Evolutionary conservation across 2,329 filamentous ascomycete species (phyloP), one percentile per base, ranked within the genome.

Genomic region (Helicocarpus griseus): DNA sequence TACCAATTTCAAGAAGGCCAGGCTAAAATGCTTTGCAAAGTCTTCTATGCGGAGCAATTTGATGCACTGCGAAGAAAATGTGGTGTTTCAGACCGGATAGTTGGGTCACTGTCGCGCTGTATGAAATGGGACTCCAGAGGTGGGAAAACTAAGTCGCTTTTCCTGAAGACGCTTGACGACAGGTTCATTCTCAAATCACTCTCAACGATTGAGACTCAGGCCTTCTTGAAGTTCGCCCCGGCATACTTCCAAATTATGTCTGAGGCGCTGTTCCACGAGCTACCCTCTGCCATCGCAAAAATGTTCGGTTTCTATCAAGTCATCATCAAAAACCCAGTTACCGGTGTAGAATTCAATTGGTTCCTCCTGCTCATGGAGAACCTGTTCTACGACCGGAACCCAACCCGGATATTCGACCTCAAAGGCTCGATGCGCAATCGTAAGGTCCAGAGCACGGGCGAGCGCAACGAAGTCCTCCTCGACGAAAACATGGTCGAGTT

Each of bases 401-500:
- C 90, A 0, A 91, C 87, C 28, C 83, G 93, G 39, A 90, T 90
- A 45, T 93, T 98, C 65, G 93, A 98, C 65, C 80, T 98, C 55
- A 98, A 98, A 66, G 93, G 93, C 1, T 95, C 89, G 7, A 98
- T 98, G 93, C 85, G 93, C 44, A 98, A 98, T 70, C 88, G 93
- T 62, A 96, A 95, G 66, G 95, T 97, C 43, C 85, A 97, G 64
- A 89, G 86, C 26, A 98, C 93, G 0, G 94, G 93, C 49, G 89
- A 97, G 69, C 87, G 91, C 57, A 93, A 97, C 59, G 93, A 98
- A 69, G 93, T 98, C 2, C 79, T 98, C 2, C 78, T 98, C 1
- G 93, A 98, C 63, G 94, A 98, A 65, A 98, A 98, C 69, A 93
- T 98, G 79, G 93, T 98, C 8, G 94, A 98, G 67, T 97, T 95